These are phyloP conservation scores for Sicyos baderoa DNA, from an alignment of 306 rosid genomes.

Conservation along the genomic window DNA sequence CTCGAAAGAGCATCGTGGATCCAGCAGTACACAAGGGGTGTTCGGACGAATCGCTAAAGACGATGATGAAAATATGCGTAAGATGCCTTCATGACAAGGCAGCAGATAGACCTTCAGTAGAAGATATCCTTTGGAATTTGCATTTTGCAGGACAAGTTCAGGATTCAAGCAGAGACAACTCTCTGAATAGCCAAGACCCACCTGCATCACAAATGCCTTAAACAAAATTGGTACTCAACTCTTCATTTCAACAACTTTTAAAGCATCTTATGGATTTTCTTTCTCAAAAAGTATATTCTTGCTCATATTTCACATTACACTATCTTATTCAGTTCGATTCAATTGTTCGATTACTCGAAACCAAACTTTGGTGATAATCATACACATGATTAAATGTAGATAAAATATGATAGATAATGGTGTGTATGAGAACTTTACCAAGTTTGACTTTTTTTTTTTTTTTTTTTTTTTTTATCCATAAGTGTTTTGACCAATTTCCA, in stretches of 20 bases:
- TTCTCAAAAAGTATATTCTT: neutral
- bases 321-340: neutral
- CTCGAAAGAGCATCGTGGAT: slow-evolving; percentile 70
- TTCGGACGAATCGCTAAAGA: slow-evolving; percentile 63
- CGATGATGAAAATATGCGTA: slow-evolving; percentile 77
- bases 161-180: slow-evolving; percentile 43
- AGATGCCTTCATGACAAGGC: slow-evolving; percentile 58
- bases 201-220: slow-evolving; percentile 24
- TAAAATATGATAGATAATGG: neutral
- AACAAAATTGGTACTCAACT: slow-evolving; percentile 2
- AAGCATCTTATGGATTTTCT: neutral
- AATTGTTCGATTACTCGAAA: neutral
- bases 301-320: neutral
- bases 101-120: slow-evolving; percentile 66
- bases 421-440: neutral
- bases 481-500: no score
- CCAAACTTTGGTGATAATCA: no score
- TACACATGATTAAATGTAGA: neutral
- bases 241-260: slow-evolving; percentile 8
- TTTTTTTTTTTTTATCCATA: no score
- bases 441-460: no score
- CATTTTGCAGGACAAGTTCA: slow-evolving; percentile 93
- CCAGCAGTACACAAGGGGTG: slow-evolving; percentile 74
- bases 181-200: slow-evolving; percentile 33
- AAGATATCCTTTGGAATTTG: slow-evolving; percentile 87